Base-by-base conservation (phyloP, 2,329 filamentous ascomycete genomes). In the Exserohilum turcica region DNA sequence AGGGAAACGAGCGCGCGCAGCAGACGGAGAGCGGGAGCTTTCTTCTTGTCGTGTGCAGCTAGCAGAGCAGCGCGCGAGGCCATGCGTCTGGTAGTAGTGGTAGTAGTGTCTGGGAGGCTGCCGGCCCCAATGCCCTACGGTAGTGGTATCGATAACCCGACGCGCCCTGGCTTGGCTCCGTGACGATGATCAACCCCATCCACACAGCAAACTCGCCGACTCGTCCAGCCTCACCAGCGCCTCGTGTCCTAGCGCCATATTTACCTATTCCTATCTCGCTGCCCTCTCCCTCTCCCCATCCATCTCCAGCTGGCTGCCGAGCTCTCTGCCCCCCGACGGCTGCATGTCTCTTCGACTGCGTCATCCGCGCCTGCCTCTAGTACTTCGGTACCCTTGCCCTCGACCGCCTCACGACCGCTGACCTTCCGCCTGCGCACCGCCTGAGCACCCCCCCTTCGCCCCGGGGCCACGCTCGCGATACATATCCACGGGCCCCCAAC, bases 331-430 rank as follows among this genome's bases (percentile, higher is more conserved):
- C n/a, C n/a, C n/a, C n/a, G n/a, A n/a, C n/a, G 58, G 49, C 65
- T 70, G 70, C 68, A 68, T 67, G 59, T 57, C 57, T 52, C 52
- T 43, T 54, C 56, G 63, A 31, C 65, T 68, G 66, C 68, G 70
- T 71, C 66, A 61, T 61, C 64, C 57, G 65, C 57, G 63, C 61
- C 57, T 65, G 60, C 64, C 63, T 66, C 59, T 62, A 49, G 48
- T 62, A 60, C 57, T 54, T 29, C 53, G 57, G 43, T 48, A 52
- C 37, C 45, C 58, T 56, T 48, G 52, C 43, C 31, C 54, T 39
- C 60, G 54, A 57, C 66, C 64, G 64, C 68, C 65, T 68, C 67
- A 65, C 67, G 53, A 63, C 60, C 54, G 63, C 66, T 65, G 61
- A 66, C 60, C 55, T 36, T 39, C 42, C 54, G 62, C 63, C 60